phyloP scores from a whole-genome alignment of 1,284 basidiomycete species.

The Heliocybe sulcata region DNA sequence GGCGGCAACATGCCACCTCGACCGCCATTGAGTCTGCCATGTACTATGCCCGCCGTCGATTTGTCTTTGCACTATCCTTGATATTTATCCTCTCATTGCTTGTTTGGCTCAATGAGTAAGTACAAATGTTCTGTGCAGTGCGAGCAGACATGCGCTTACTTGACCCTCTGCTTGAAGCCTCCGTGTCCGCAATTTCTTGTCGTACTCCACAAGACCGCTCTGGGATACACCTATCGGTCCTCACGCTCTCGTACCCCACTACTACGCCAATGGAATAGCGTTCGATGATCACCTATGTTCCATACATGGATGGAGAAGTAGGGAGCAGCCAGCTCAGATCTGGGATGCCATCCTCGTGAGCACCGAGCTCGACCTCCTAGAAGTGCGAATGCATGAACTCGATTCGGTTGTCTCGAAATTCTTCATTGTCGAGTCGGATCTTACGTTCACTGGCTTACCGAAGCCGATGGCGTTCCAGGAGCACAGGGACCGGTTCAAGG shows the following conservation, averaged over 20 bases:
- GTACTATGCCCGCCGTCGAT: too few relatives aligned
- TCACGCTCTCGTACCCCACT: constrained; percentile 40
- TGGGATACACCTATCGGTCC: constrained; percentile 55
- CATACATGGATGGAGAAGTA: constrained; percentile 47
- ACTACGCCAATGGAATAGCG: constrained; percentile 44
- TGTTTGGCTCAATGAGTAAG: not conserved
- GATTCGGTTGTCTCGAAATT: constrained; percentile 54
- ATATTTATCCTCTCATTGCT: too few relatives aligned
- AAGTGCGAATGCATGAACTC: constrained; percentile 63
- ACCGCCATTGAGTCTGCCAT: too few relatives aligned
- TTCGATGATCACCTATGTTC: constrained; percentile 38
- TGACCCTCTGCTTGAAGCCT: not conserved
- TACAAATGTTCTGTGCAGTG: not conserved
- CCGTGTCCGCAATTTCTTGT: constrained; percentile 32
- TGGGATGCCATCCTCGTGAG: constrained; percentile 56
- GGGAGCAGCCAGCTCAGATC: constrained; percentile 19
- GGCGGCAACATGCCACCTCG: too few relatives aligned
- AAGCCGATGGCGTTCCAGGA: constrained; percentile 48
- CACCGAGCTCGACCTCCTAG: constrained; percentile 63
- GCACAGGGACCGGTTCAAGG: constrained; percentile 39
- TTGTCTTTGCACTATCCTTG: too few relatives aligned
- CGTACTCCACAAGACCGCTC: constrained; percentile 55
- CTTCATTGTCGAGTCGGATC: constrained; percentile 49
- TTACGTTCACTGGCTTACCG: constrained; percentile 51
- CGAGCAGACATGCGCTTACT: not conserved